Base-by-base conservation (phyloP, 345 rosid species). In the Citrus sp. region DNA sequence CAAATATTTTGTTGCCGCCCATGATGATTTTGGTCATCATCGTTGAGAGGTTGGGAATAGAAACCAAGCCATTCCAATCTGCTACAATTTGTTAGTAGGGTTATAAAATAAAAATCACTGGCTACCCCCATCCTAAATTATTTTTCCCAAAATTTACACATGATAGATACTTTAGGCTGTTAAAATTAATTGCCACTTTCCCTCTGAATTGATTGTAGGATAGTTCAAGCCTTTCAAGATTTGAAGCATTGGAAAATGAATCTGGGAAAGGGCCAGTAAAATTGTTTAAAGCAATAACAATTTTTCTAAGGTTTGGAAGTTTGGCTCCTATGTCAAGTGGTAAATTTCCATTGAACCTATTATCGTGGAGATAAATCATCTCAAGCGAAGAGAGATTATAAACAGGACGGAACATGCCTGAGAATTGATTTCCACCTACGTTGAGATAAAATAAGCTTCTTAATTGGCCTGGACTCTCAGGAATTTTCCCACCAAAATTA, bases 201-300 rank as follows among this genome's bases (percentile, higher is more conserved):
- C 80, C 74, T 0, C 21, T 69, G 32, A 76, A 35, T 1, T 58
- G 2, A 3, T 79, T 79, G 0, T 0, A 0, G 0, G 13, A 0
- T 5, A 76, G 2, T 14, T 3, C 2, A 54, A 79, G 46, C 3
- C 0, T 0, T 16, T 0, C 0, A 12, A 85, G 77, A 18, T 83
- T 70, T 1, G 79, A 70, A 9, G 75, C 77, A 62, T 84, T 86
- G 40, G 80, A 70, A 14, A 84, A 5, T 12, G 88, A 79, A 3
- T 2, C 9, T 3, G 82, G 81, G 34, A 86, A 25, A 14, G 56
- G 8, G 2, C 85, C 87, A n/a, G 13, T 38, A 16, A 84, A 61
- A 5, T 67, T 6, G 35, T 86, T 80, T 2, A 0, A 2, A 28
- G 1, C 5, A n/a, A 77, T 4, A 4, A 2, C 0, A 62, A 70